phyloP scores from a whole-genome alignment of 2,329 filamentous ascomycete species.

The Rutstroemia sp. region DNA sequence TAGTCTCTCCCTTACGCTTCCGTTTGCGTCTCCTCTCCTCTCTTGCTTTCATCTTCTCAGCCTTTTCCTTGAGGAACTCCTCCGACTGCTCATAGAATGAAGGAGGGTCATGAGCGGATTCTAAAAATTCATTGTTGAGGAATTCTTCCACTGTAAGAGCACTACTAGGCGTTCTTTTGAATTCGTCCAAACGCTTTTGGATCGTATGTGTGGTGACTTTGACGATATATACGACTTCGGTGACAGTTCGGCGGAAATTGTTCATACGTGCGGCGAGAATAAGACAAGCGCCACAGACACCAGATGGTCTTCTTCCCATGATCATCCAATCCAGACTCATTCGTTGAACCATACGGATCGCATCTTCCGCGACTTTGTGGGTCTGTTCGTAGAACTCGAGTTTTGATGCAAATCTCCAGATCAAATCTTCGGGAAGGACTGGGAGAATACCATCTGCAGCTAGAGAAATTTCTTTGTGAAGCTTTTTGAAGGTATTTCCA shows the following conservation, averaged over 20 bases:
- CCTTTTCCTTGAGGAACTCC: slow-evolving; percentile 47
- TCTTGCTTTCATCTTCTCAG: slow-evolving; percentile 32
- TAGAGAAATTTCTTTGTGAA: slow-evolving; percentile 64
- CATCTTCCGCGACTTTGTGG: slow-evolving; percentile 79
- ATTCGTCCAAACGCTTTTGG: slow-evolving; percentile 84
- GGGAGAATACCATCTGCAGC: slow-evolving; percentile 59
- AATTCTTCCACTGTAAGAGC: slow-evolving; percentile 85
- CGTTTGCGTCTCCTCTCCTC: slow-evolving; percentile 39
- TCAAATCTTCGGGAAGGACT: slow-evolving; percentile 81
- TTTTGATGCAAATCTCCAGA: slow-evolving; percentile 83
- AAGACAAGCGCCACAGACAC: slow-evolving; percentile 88
- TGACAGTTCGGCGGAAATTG: slow-evolving; percentile 87
- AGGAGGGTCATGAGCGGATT: slow-evolving; percentile 73
- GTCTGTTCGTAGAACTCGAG: slow-evolving; percentile 83
- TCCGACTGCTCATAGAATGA: slow-evolving; percentile 64
- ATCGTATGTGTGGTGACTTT: slow-evolving; percentile 94
- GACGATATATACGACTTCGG: slow-evolving; percentile 96
- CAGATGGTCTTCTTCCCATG: slow-evolving; percentile 84
- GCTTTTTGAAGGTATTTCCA: slow-evolving; percentile 80
- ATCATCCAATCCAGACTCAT: slow-evolving; percentile 99
- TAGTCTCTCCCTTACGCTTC: slow-evolving; percentile 9
- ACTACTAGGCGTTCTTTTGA: slow-evolving; percentile 78
- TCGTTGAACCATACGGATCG: slow-evolving; percentile 76
- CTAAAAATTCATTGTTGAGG: slow-evolving; percentile 61
- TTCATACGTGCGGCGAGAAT: slow-evolving; percentile 96